phyloP scores from a whole-genome alignment of 2,329 filamentous ascomycete genomes.

The Xylaria arbuscula region DNA sequence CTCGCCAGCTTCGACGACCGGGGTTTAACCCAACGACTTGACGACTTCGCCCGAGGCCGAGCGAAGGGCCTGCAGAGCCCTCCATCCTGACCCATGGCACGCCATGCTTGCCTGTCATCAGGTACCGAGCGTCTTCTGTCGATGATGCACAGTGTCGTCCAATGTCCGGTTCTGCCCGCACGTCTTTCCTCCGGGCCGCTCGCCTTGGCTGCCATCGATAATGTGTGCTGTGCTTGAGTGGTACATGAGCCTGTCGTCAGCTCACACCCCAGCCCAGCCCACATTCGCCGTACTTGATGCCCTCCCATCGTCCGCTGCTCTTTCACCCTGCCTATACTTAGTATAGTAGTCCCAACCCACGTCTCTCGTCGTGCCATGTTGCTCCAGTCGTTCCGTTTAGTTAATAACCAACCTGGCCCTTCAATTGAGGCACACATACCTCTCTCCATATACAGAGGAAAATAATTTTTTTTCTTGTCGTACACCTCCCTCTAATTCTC shows the following conservation, averaged over 20 bases:
- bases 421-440: conserved; percentile 38
- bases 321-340: conserved; percentile 28
- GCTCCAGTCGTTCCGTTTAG: conserved; percentile 44
- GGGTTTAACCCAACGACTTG: conserved; percentile 38
- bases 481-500: conserved; percentile 37
- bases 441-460: conserved; percentile 24
- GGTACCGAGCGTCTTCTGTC: conserved; percentile 31
- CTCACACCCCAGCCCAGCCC: conserved; percentile 35
- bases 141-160: conserved; percentile 27
- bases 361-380: conserved; percentile 48
- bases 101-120: conserved; percentile 36
- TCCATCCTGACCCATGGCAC: conserved; percentile 28
- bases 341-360: conserved; percentile 17
- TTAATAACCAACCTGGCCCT: conserved; percentile 46
- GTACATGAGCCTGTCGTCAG: conserved; percentile 37
- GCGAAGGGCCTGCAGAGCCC: conserved; percentile 27
- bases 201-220: conserved; percentile 31
- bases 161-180: conserved; percentile 37
- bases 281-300: conserved; percentile 20
- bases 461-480: conserved; percentile 12
- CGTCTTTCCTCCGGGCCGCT: conserved; percentile 32
- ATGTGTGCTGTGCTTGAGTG: conserved; percentile 26
- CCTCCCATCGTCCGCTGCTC: conserved; percentile 36
- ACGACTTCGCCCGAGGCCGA: conserved; percentile 37
- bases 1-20: conserved; percentile 30